phyloP scores from a whole-genome alignment of 225 moss, liverwort and hornwort species.

The Sphagnum contortum region DNA sequence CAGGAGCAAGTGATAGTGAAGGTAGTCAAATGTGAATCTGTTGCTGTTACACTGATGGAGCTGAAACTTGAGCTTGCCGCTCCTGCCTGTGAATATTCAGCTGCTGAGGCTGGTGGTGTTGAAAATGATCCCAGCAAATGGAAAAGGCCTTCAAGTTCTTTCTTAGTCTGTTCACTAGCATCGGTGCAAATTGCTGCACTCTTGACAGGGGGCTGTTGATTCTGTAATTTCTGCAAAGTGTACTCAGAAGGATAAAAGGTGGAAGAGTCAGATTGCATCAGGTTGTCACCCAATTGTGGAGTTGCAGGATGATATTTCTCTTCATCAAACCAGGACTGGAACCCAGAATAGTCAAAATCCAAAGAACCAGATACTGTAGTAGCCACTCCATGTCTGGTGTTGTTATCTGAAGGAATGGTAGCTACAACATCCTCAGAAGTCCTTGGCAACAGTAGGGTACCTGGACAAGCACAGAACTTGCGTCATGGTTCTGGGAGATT shows the following conservation, averaged over 20 bases:
- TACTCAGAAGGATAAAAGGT: background rate
- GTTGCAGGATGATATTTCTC: background rate
- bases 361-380: background rate
- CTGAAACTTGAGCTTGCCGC: background rate
- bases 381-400: background rate
- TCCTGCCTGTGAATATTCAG: background rate
- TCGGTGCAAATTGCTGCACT: background rate
- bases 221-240: background rate
- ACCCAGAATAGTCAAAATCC: background rate
- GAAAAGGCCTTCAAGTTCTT: background rate
- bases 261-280: background rate
- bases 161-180: background rate
- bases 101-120: slow-evolving; percentile 3
- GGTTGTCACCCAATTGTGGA: background rate
- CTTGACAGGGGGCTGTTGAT: background rate
- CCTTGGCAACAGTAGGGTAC: background rate
- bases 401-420: background rate
- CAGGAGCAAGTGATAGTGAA: slow-evolving; percentile 1
- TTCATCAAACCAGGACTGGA: background rate
- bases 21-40: slow-evolving; percentile 7
- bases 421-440: background rate
- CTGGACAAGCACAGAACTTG: slow-evolving; percentile 1
- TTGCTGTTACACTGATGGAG: slow-evolving; percentile 4
- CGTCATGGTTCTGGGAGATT: background rate
- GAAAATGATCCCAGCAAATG: background rate